Conservation (phyloP, 345 rosid genomes). For the Laguncularia racemosa region DNA sequence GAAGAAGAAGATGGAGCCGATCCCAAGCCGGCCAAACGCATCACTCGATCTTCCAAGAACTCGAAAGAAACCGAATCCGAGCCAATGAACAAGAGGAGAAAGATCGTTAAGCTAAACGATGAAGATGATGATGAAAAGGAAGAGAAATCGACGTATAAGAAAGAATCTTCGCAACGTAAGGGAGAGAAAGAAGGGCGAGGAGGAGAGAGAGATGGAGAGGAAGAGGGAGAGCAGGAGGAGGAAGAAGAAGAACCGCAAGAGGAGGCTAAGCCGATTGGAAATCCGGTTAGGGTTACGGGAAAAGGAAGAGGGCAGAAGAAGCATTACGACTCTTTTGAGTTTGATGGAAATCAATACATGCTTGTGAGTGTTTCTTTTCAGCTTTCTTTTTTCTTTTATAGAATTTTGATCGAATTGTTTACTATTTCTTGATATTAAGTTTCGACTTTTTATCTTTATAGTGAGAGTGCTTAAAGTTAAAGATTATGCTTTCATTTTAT, state of each 20-base stretch:
- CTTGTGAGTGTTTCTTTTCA: slow-evolving; percentile 43
- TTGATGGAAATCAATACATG: slow-evolving; percentile 63
- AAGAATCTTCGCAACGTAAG: no score
- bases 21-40: slow-evolving; percentile 14
- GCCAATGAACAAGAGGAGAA: slow-evolving; percentile 37
- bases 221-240: slow-evolving; percentile 32
- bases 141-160: no score
- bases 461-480: no score
- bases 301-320: slow-evolving; percentile 67
- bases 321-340: slow-evolving; percentile 63
- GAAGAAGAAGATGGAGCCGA: slow-evolving; percentile 39
- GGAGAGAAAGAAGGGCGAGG: no score
- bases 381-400: background rate
- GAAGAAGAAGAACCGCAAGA: slow-evolving; percentile 56
- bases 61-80: slow-evolving; percentile 23
- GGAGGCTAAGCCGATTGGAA: slow-evolving; percentile 82
- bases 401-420: background rate
- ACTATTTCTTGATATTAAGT: no score
- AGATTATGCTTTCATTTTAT: no score
- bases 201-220: no score
- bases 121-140: no score
- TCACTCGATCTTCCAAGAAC: slow-evolving; percentile 6
- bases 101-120: slow-evolving; percentile 42
- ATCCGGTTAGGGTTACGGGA: slow-evolving; percentile 46
- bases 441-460: no score